Percentiles rank a stretch among this genome's conserved stretches.
Conservation (phyloP, 331 rosid genomes). For the Telfairia occidentalis region DNA sequence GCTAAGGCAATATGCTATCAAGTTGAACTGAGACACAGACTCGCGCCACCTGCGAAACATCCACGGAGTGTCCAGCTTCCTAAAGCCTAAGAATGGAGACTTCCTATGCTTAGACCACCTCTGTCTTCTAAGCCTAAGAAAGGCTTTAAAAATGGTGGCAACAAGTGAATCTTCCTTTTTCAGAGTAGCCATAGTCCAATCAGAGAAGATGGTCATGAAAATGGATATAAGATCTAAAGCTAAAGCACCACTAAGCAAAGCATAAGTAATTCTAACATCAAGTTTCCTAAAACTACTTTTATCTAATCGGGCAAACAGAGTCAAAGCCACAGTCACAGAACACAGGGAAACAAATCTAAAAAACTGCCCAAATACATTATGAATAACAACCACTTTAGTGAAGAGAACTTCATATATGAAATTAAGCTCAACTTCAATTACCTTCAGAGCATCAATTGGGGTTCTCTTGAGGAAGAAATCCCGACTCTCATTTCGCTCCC, state of each 20-base stretch:
- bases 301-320: neutral
- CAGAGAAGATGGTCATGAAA: neutral
- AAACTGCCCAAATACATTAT: neutral
- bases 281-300: neutral
- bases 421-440: slow-evolving; percentile 33
- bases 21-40: slow-evolving; percentile 15
- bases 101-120: neutral
- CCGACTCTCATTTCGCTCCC: slow-evolving; percentile 23
- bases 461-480: neutral
- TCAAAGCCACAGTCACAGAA: neutral
- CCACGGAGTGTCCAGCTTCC: neutral
- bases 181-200: neutral
- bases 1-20: slow-evolving; percentile 18
- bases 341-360: slow-evolving; percentile 3
- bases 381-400: slow-evolving; percentile 28
- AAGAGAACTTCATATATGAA: slow-evolving; percentile 38
- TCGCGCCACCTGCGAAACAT: slow-evolving; percentile 22
- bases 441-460: slow-evolving; percentile 13
- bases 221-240: neutral
- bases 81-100: neutral
- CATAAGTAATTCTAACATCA: slow-evolving; percentile 25
- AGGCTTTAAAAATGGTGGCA: neutral
- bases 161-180: neutral
- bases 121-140: neutral
- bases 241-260: slow-evolving; percentile 30